These are phyloP conservation scores for Mimosa pudica DNA, from an alignment of 306 rosid species.

Conservation along the genomic window DNA sequence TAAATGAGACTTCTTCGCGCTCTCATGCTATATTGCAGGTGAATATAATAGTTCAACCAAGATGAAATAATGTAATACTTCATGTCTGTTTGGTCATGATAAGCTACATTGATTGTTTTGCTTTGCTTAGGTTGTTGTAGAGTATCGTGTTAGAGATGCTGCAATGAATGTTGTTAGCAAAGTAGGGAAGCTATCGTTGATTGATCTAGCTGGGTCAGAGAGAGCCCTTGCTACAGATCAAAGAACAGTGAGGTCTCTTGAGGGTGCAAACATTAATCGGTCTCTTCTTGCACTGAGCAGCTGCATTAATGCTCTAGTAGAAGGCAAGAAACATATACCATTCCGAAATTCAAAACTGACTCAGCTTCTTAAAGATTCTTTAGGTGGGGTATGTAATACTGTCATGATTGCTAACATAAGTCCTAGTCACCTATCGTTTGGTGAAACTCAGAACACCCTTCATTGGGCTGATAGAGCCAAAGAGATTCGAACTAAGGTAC, in stretches of 20 bases:
- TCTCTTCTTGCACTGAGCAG: conserved; percentile 95
- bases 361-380: conserved; percentile 92
- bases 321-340: conserved; percentile 97
- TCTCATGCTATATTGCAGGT: conserved; percentile 99
- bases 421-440: conserved; percentile 85
- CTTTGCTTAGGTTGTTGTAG: conserved; percentile 68
- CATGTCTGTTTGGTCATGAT: neutral
- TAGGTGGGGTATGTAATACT: conserved; percentile 92
- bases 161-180: conserved; percentile 67
- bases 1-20: conserved; percentile 92
- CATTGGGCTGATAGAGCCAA: conserved; percentile 99
- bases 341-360: conserved; percentile 91
- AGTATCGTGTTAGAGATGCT: conserved; percentile 80
- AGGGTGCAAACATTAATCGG: conserved; percentile 95
- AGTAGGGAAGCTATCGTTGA: conserved; percentile 88
- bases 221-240: conserved; percentile 97
- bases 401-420: conserved; percentile 98
- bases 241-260: conserved; percentile 89
- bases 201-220: conserved; percentile 98
- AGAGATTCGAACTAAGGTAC: conserved; percentile 86
- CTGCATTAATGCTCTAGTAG: conserved; percentile 93
- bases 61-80: neutral
- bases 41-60: neutral
- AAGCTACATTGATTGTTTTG: conserved; percentile 12
- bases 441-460: conserved; percentile 94